These are phyloP conservation scores for Beta macrorhiza DNA, from an alignment of 179 eudicot species.

Conservation along the genomic window DNA sequence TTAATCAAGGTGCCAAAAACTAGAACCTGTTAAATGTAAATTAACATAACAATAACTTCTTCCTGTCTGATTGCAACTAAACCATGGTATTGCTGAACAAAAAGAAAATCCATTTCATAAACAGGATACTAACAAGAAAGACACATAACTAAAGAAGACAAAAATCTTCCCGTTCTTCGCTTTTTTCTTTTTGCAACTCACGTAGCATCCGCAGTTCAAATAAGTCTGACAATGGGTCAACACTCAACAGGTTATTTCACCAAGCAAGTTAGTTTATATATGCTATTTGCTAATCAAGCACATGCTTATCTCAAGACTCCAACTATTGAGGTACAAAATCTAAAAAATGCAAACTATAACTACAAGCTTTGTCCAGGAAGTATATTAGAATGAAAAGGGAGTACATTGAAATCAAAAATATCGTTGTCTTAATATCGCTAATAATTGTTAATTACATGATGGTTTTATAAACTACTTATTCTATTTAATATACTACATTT, in stretches of 20 bases:
- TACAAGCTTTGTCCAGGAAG: no score
- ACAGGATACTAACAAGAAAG: neutral
- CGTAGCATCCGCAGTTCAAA: constrained; percentile 1
- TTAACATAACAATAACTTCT: neutral
- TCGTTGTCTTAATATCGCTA: no score
- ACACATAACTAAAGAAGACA: neutral
- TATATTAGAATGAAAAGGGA: no score
- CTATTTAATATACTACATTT: no score
- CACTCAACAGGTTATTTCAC: constrained; percentile 7
- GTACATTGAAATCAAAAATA: no score
- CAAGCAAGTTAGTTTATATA: neutral
- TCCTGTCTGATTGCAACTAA: neutral
- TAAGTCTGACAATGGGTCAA: neutral
- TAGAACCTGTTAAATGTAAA: constrained; percentile 50
- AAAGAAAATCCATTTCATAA: neutral
- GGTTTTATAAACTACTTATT: no score
- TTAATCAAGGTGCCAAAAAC: constrained; percentile 85
- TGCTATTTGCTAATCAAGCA: neutral
- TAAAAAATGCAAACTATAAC: neutral
- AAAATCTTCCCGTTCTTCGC: neutral
- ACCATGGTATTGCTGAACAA: neutral
- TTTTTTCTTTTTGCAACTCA: neutral
- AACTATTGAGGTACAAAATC: neutral
- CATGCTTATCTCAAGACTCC: neutral
- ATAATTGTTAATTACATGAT: no score